Base-by-base conservation (phyloP, 2,329 filamentous ascomycete genomes). In the Neospermospora avenae region DNA sequence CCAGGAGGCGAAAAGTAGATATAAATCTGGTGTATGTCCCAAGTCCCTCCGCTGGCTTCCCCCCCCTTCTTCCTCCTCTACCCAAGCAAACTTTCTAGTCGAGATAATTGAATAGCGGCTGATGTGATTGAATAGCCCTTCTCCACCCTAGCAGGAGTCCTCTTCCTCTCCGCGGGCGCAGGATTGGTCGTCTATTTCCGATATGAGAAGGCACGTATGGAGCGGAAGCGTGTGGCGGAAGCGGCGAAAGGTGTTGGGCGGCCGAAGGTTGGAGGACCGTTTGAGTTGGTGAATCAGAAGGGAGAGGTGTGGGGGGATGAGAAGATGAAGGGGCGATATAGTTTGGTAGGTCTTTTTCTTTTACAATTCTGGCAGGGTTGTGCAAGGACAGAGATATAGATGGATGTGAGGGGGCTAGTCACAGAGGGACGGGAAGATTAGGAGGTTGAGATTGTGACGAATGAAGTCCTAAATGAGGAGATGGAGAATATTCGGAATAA, bases 101-200 rank as follows among this genome's bases (percentile, higher is more conserved):
- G 3, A 13, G 35, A 10, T 39, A 39, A 39, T 39, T 39, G 35
- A 42, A 7, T n/a, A 18, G 14, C 2, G 11, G 28, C 28, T 31
- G 28, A 31, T n/a, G 4, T 7, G 20, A 42, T 18, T 6, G 2
- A 18, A 31, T 65, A 92, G 88, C 95, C 95, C 31, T 98, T 99
- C 79, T 96, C 93, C 57, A 93, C 90, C 85, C 93, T 91, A 77
- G 89, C 93, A 34, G 93, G 91, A 18, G 68, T 92, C 54, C 81
- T 99, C 65, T 98, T 99, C 78, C 81, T 98, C 65, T 73, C 83
- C 49, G 89, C 92, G 2, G 92, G 90, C 68, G 86, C 78, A 13
- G 88, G 85, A 28, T 81, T 99, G 70, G 86, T 92, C 62, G 84
- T 90, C 76, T 99, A 98, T 75, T 98, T 99, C 76, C 91, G 93